phyloP scores from a whole-genome alignment of 2,329 filamentous ascomycete species.

The Cladosporium halotolerans region DNA sequence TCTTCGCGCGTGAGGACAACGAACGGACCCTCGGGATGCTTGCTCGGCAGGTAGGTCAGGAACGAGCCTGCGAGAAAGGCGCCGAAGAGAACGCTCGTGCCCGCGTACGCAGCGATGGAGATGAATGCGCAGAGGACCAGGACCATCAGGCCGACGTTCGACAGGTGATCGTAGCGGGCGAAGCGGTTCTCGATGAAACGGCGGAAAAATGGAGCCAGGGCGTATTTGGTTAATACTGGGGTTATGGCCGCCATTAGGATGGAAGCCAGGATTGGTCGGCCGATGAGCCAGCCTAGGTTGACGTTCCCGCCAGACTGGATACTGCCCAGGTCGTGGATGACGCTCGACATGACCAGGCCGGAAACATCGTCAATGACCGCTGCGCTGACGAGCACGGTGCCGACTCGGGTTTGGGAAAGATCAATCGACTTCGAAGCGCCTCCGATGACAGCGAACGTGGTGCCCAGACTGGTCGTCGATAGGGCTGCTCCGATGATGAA shows the following conservation, averaged over 20 bases:
- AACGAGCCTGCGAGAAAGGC: conserved; percentile 29
- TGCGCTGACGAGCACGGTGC: conserved; percentile 41
- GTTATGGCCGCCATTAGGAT: conserved; percentile 20
- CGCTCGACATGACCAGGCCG: conserved; percentile 39
- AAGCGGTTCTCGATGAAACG: conserved; percentile 22
- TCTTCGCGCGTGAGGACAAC: conserved; percentile 24
- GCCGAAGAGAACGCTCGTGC: conserved; percentile 27
- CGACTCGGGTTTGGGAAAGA: conserved; percentile 39
- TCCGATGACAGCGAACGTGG: conserved; percentile 32
- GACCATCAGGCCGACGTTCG: conserved; percentile 25
- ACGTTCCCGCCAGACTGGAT: conserved; percentile 14
- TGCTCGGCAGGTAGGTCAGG: conserved; percentile 26
- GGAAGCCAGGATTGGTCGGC: conserved; percentile 26
- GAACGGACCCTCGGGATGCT: conserved; percentile 20
- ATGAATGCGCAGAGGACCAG: conserved; percentile 27
- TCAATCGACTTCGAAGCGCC: conserved; percentile 31
- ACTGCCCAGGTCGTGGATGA: conserved; percentile 23
- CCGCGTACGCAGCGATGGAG: conserved; percentile 25
- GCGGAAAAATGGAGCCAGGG: conserved; percentile 31
- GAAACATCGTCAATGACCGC: conserved; percentile 44
- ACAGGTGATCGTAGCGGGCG: conserved; percentile 12
- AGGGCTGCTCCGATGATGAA: conserved; percentile 28
- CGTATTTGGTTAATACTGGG: conserved; percentile 27
- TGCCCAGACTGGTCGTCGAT: conserved; percentile 28
- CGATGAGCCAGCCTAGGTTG: conserved; percentile 25